Evolutionary conservation across 139 green algal species (phyloP), one percentile per base, ranked within the genome.

Genomic region (Volvox africanus): DNA sequence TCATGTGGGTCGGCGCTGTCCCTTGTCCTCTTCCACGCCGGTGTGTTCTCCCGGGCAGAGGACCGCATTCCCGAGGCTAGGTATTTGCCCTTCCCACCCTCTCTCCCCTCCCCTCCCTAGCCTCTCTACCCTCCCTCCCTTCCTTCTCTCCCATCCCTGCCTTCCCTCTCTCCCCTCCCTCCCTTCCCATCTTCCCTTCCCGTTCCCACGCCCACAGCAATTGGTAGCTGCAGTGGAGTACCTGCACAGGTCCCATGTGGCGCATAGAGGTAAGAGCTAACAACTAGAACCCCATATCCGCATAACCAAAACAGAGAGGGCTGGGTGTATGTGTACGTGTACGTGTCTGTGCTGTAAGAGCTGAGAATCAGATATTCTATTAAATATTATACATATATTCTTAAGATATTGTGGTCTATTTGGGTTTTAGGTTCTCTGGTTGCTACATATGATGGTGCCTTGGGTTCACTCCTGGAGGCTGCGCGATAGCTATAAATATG

Each of bases 201-300:
- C 68, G 9, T 77, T 77, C 9, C 20, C 22, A 36, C 71, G 17
- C 78, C 21, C 88, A 65, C 89, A 93, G 89, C 91, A 93, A 94
- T 94, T 98, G 14, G 87, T 96, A 28, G 69, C 61, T 26, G 96
- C 97, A 6, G 96, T 99, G 36, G 96, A 98, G 69, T 99, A 97
- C 94, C 97, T 97, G 92, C 97, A 99, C 88, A 78, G 80, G 17
- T 95, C 97, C 86, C 94, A 93, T n/a, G 97, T 99, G 21, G 97
- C 97, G 0, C 97, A 99, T 83, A 80, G 96, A 83, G 93, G 93
- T 82, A 55, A 5, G 68, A 30, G 21, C 65, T 9, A n/a, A n/a
- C n/a, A n/a, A n/a, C n/a, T n/a, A n/a, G n/a, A n/a, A 9, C 44
- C 5, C 44, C 44, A 55, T 55, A 9, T 55, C n/a, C 44, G 44